These are phyloP conservation scores for Pinus albicaulis DNA, from an alignment of 75 land plant species.

Conservation along the genomic window DNA sequence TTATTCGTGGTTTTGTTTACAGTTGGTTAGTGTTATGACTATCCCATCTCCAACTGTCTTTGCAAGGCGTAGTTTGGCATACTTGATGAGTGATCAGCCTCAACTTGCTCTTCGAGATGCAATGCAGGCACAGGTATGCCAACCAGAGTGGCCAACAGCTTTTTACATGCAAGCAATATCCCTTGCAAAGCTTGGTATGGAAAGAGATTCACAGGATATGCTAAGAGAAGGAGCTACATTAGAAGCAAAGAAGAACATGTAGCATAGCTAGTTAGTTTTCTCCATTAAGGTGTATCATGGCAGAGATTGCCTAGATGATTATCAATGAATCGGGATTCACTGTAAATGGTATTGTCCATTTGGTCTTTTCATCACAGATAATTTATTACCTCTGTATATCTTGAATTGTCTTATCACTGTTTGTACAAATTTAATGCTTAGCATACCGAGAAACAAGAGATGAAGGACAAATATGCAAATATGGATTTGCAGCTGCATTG, in stretches of 20 bases:
- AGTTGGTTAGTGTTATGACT: slow-evolving; percentile 81
- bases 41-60: slow-evolving; percentile 92
- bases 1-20: slow-evolving; percentile 12
- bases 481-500: background rate
- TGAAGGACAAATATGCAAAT: background rate
- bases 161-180: slow-evolving; percentile 95
- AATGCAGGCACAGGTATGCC: slow-evolving; percentile 94
- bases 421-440: slow-evolving; percentile 11
- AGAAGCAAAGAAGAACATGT: slow-evolving; percentile 60
- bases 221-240: slow-evolving; percentile 83
- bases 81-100: slow-evolving; percentile 76
- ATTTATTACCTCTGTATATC: slow-evolving; percentile 11
- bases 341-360: background rate
- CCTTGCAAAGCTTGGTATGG: slow-evolving; percentile 91
- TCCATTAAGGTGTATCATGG: background rate
- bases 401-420: background rate
- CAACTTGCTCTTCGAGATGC: slow-evolving; percentile 96
- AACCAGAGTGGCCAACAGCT: slow-evolving; percentile 96
- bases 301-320: slow-evolving; percentile 1
- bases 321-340: background rate
- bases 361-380: background rate
- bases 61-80: slow-evolving; percentile 71
- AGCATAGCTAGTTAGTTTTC: slow-evolving; percentile 28
- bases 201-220: slow-evolving; percentile 92
- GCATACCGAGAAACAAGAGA: background rate